Evolutionary conservation across 495 filamentous ascomycete species (phyloP).

Genomic region (Rhypophila decipiens): DNA sequence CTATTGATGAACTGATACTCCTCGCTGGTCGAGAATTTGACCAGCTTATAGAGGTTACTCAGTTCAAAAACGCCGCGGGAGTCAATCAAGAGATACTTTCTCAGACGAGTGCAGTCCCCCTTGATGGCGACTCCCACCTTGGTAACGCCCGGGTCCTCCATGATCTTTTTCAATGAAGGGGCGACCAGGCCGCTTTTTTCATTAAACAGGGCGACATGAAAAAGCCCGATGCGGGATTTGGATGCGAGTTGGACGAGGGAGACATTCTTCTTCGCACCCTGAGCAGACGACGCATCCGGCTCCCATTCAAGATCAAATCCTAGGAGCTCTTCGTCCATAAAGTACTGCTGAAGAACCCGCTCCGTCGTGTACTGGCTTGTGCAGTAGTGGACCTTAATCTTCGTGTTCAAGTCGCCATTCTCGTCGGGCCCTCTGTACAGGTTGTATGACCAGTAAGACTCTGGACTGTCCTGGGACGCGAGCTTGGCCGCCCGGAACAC

Average conservation of each 20-base stretch:
- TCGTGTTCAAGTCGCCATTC: slow-evolving; percentile 25
- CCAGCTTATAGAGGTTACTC: slow-evolving; percentile 69
- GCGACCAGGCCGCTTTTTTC: slow-evolving; percentile 56
- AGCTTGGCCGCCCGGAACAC: slow-evolving; percentile 37
- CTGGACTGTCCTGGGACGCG: slow-evolving; percentile 29
- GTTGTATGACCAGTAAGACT: slow-evolving; percentile 61
- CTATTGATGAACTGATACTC: slow-evolving; percentile 56
- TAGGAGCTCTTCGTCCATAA: slow-evolving; percentile 61
- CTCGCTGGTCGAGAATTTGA: slow-evolving; percentile 50
- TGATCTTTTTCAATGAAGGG: slow-evolving; percentile 59
- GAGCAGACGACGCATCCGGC: slow-evolving; percentile 34
- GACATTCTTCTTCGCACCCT: slow-evolving; percentile 56
- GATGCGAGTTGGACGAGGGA: slow-evolving; percentile 77
- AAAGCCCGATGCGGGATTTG: slow-evolving; percentile 69
- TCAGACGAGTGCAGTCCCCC: slow-evolving; percentile 65
- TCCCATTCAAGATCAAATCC: slow-evolving; percentile 89
- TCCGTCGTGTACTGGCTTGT: slow-evolving; percentile 59
- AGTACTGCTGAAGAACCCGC: slow-evolving; percentile 54
- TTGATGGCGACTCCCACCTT: slow-evolving; percentile 76
- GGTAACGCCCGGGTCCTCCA: slow-evolving; percentile 62
- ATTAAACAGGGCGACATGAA: slow-evolving; percentile 64
- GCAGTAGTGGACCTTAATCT: slow-evolving; percentile 71
- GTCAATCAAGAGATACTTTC: slow-evolving; percentile 57
- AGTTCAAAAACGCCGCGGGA: slow-evolving; percentile 68
- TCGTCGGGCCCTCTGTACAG: slow-evolving; percentile 49